Conservation (phyloP, 257 asterid species). For the Mentha longifolia region DNA sequence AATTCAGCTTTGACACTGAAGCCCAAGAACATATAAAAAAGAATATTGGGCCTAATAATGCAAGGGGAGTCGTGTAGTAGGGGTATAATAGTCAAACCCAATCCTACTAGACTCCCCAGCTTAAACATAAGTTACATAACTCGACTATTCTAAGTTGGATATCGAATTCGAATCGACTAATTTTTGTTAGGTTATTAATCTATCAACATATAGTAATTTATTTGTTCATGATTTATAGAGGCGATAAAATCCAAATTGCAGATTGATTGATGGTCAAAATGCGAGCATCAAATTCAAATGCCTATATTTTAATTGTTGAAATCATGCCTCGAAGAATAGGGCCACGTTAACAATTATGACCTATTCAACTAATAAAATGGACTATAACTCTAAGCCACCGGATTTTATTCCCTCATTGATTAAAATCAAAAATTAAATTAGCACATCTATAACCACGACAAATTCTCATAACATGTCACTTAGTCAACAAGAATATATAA, state of each 20-base stretch:
- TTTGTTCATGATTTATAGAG: background rate
- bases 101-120: too few species aligned
- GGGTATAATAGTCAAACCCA: too few species aligned
- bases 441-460: conserved; percentile 32
- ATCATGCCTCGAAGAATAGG: conserved; percentile 24
- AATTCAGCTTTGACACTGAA: background rate
- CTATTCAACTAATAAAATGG: conserved; percentile 24
- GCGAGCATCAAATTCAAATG: background rate
- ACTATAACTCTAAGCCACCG: conserved; percentile 28
- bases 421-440: conserved; percentile 6
- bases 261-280: background rate
- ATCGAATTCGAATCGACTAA: background rate
- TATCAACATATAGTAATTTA: background rate
- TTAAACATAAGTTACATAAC: background rate
- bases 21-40: too few species aligned
- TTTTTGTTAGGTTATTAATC: background rate
- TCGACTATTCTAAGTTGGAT: background rate
- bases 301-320: background rate
- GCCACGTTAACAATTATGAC: conserved; percentile 35
- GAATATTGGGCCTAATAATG: too few species aligned
- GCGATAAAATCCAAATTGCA: too few species aligned
- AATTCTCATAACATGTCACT: conserved; percentile 35
- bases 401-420: conserved; percentile 23
- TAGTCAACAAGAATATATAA: conserved; percentile 37
- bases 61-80: too few species aligned